phyloP scores from a whole-genome alignment of 2,329 filamentous ascomycete species.

The Diaporthe citriasiana region DNA sequence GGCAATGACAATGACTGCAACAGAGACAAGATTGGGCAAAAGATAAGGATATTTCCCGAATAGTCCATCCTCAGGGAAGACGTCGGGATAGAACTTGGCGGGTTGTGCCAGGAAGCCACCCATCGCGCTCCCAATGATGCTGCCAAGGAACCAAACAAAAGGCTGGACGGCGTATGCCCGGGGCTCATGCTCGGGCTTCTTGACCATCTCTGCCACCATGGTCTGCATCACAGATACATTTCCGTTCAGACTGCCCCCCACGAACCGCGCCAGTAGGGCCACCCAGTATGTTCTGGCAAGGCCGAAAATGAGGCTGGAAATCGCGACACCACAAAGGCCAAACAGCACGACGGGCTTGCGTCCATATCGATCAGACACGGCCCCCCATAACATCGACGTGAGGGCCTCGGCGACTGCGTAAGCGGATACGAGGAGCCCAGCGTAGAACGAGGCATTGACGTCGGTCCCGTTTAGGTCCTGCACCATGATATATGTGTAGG shows the following conservation, averaged over 20 bases:
- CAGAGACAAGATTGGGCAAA: slow-evolving; percentile 69
- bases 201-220: slow-evolving; percentile 60
- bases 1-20: slow-evolving; percentile 74
- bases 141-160: slow-evolving; percentile 42
- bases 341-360: slow-evolving; percentile 51
- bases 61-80: slow-evolving; percentile 56
- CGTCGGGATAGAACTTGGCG: slow-evolving; percentile 41
- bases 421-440: slow-evolving; percentile 62
- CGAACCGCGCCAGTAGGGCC: slow-evolving; percentile 56
- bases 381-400: slow-evolving; percentile 59
- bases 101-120: slow-evolving; percentile 42
- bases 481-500: slow-evolving; percentile 60
- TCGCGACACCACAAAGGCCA: slow-evolving; percentile 51
- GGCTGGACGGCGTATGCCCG: slow-evolving; percentile 42
- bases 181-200: slow-evolving; percentile 57
- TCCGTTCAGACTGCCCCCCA: slow-evolving; percentile 57
- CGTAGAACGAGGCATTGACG: slow-evolving; percentile 62
- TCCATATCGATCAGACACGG: slow-evolving; percentile 57
- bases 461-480: slow-evolving; percentile 55
- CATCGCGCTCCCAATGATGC: slow-evolving; percentile 42
- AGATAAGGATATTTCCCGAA: slow-evolving; percentile 78
- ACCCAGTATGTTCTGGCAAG: slow-evolving; percentile 59
- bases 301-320: slow-evolving; percentile 59
- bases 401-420: slow-evolving; percentile 60
- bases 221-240: slow-evolving; percentile 59